Base-by-base conservation (phyloP, 202 grass and related monocot genomes). In the Setaria italica region DNA sequence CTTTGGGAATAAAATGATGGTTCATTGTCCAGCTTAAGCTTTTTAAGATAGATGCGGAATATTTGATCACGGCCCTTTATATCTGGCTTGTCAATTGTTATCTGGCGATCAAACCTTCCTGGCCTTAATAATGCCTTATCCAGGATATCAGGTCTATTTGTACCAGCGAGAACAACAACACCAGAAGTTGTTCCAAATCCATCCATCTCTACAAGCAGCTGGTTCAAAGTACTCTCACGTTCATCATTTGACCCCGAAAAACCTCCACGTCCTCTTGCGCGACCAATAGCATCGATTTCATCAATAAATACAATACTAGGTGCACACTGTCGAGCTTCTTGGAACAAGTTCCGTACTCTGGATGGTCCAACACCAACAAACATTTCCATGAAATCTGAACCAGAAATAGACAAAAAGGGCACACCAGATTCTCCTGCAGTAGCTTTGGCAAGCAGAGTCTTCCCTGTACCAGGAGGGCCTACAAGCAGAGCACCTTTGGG, bases 11-110 rank as follows among this genome's bases (percentile, higher is more conserved):
- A 99, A 89, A 92, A 99, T 30, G 86, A 89, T 54, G 97, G 97
- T 5, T 90, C 86, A 80, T 94, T 89, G 70, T 99, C 91, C 65
- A 99, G 58, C 81, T 99, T 99, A 84, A 96, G 88, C 57, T 96
- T 99, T 79, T 95, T 87, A 82, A 99, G 91, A 90, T 99, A 99
- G 74, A 99, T 91, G 51, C 83, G 89, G 75, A 99, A 99, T 88
- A 99, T 99, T 81, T 99, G 90, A 21, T 99, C 97, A 80, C 94
- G 93, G 0, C 97, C 97, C 70, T 92, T 99, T 79, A 99, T 94
- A 81, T 99, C 97, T 57, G 97, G 97, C 81, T 99, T 99, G 84
- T 99, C 97, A 68, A 99, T 90, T 53, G 93, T 84, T 82, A 99
- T 91, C 74, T 99, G 97, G 14, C 97, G 93, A 84, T 99, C 97